phyloP scores from a whole-genome alignment of 305 asterid species.

The Plantago lanceolata region DNA sequence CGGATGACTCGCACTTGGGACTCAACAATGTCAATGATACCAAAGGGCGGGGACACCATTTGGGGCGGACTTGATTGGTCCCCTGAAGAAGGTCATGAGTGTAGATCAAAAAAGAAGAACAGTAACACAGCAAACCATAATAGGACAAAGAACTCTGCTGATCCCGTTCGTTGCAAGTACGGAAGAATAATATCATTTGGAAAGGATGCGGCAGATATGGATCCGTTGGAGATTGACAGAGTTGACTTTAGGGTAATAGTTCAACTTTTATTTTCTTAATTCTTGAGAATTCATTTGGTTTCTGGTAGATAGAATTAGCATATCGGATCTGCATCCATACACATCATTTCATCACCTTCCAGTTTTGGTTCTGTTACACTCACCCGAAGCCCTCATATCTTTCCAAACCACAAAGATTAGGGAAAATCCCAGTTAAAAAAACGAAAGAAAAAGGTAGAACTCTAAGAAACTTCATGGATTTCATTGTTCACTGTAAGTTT shows the following conservation, averaged over 20 bases:
- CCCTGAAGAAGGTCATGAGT: slow-evolving; percentile 62
- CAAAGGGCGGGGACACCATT: slow-evolving; percentile 85
- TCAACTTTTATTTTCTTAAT: slow-evolving; percentile 11
- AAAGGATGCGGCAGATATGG: slow-evolving; percentile 53
- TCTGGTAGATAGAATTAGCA: background rate
- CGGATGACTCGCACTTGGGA: slow-evolving; percentile 95
- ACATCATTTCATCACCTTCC: background rate
- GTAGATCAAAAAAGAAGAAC: slow-evolving; percentile 50
- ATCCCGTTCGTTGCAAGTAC: slow-evolving; percentile 36
- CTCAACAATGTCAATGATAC: slow-evolving; percentile 91
- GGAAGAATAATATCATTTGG: slow-evolving; percentile 92
- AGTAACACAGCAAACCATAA: slow-evolving; percentile 33
- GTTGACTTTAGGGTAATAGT: slow-evolving; percentile 79
- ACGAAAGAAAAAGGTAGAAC: no score
- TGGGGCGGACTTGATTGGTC: slow-evolving; percentile 97
- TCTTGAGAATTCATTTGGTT: slow-evolving; percentile 17
- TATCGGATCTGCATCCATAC: background rate
- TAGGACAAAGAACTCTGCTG: slow-evolving; percentile 35
- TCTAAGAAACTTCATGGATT: background rate
- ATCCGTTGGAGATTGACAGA: slow-evolving; percentile 66
- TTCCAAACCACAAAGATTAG: no score
- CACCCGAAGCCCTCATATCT: no score
- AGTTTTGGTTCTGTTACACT: background rate
- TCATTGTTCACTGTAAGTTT: background rate
- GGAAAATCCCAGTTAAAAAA: no score